Conservation (phyloP, 148 eudicot genomes). For the Silene uniflora region DNA sequence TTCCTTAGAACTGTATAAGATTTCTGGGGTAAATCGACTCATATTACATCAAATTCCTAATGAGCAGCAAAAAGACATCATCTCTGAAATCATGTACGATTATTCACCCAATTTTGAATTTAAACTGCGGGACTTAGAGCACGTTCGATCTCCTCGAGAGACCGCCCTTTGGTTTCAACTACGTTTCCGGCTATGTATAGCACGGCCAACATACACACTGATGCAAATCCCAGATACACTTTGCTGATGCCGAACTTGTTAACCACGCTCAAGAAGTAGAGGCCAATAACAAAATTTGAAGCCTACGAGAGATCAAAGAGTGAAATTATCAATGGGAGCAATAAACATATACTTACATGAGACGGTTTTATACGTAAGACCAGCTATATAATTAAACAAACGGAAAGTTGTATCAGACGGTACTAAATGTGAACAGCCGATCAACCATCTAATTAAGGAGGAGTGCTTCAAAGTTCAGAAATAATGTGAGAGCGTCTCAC, state of each 20-base stretch:
- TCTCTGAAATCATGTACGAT: conserved; percentile 6
- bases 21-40: not conserved
- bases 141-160: conserved; percentile 91
- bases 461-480: too few species aligned
- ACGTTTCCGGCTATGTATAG: conserved; percentile 74
- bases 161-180: conserved; percentile 96
- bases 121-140: conserved; percentile 57
- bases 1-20: not conserved
- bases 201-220: conserved; percentile 67
- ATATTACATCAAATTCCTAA: conserved; percentile 8
- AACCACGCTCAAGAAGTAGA: conserved; percentile 90
- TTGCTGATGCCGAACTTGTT: conserved; percentile 82
- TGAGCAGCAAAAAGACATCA: conserved; percentile 2
- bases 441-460: too few species aligned
- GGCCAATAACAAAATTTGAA: conserved; percentile 78
- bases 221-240: conserved; percentile 84
- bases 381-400: too few species aligned
- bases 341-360: too few species aligned
- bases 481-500: too few species aligned
- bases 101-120: not conserved
- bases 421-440: too few species aligned
- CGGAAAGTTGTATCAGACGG: too few species aligned
- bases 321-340: not conserved
- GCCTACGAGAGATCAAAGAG: conserved; percentile 37
- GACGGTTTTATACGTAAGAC: too few species aligned